Conservation (phyloP, 345 rosid species). For the Hibiscus syriacus region DNA sequence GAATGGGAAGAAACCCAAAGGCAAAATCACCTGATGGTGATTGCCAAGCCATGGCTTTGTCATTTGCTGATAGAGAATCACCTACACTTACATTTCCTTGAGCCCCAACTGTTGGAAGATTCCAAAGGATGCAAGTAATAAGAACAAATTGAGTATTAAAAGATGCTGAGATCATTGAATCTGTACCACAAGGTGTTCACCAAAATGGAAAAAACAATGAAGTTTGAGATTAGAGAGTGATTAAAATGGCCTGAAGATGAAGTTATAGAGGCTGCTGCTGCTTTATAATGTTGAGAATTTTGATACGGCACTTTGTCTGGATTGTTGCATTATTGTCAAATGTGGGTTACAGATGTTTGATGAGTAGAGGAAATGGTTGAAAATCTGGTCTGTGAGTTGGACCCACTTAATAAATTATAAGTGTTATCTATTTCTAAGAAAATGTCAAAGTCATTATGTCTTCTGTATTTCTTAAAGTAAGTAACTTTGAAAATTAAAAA, state of each 20-base stretch:
- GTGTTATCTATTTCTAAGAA: background rate
- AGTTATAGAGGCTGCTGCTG: too few relatives aligned
- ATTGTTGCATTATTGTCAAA: background rate
- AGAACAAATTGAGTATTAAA: too few relatives aligned
- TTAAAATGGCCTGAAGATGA: background rate
- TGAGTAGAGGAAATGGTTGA: background rate
- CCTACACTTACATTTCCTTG: conserved; percentile 5
- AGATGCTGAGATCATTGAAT: background rate
- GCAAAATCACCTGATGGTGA: conserved; percentile 8
- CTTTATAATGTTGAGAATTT: background rate
- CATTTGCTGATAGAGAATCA: background rate
- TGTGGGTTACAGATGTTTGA: background rate
- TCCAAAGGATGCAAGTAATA: background rate
- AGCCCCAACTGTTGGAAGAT: background rate
- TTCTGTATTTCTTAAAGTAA: too few relatives aligned
- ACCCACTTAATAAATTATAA: background rate
- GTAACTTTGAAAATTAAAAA: too few relatives aligned
- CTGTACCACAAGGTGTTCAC: background rate
- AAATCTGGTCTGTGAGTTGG: background rate
- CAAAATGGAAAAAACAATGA: background rate
- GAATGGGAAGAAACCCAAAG: conserved; percentile 3
- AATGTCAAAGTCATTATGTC: background rate
- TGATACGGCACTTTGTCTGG: background rate
- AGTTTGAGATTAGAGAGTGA: background rate
- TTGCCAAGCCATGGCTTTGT: background rate